Percentiles rank a stretch among this genome's conserved stretches.
phyloP scores from a whole-genome alignment of 768 basidiomycete genomes.

The Russula virescens region DNA sequence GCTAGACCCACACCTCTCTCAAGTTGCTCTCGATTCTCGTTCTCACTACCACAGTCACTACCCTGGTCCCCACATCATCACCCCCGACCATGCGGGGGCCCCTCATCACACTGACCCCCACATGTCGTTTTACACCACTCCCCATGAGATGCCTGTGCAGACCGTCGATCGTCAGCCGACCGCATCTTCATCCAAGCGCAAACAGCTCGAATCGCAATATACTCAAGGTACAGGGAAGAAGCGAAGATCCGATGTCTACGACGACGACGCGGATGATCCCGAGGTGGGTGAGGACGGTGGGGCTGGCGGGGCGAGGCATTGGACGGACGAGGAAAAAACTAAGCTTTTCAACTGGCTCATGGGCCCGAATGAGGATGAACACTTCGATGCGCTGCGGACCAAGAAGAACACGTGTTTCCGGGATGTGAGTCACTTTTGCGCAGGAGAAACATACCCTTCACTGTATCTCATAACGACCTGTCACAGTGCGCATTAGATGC shows the following conservation, averaged over 20 bases:
- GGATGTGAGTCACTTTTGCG: conserved; percentile 43
- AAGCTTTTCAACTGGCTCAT: conserved; percentile 76
- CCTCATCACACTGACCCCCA: conserved; percentile 22
- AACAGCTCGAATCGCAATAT: conserved; percentile 20
- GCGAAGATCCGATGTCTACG: conserved; percentile 21
- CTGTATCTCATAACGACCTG: neutral
- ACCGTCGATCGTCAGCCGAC: conserved; percentile 20
- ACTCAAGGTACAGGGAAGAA: conserved; percentile 18
- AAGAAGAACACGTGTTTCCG: conserved; percentile 80
- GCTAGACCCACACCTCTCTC: conserved; percentile 25
- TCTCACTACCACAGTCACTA: conserved; percentile 25
- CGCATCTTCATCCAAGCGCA: conserved; percentile 23
- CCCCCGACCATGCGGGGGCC: conserved; percentile 21
- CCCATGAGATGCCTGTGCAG: conserved; percentile 23
- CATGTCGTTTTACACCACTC: conserved; percentile 17
- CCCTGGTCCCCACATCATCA: conserved; percentile 18
- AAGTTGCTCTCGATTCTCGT: conserved; percentile 24
- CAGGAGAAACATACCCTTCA: neutral
- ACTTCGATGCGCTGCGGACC: conserved; percentile 71
- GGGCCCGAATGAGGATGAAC: conserved; percentile 62
- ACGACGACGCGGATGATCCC: conserved; percentile 24
- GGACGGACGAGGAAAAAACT: conserved; percentile 81
- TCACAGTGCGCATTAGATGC: conserved; percentile 62
- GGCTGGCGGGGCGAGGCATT: conserved; percentile 65
- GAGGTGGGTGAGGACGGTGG: conserved; percentile 25